Evolutionary conservation across 2,329 filamentous ascomycete species (phyloP), one percentile per base, ranked within the genome.

Genomic region (Penicillium carneum): DNA sequence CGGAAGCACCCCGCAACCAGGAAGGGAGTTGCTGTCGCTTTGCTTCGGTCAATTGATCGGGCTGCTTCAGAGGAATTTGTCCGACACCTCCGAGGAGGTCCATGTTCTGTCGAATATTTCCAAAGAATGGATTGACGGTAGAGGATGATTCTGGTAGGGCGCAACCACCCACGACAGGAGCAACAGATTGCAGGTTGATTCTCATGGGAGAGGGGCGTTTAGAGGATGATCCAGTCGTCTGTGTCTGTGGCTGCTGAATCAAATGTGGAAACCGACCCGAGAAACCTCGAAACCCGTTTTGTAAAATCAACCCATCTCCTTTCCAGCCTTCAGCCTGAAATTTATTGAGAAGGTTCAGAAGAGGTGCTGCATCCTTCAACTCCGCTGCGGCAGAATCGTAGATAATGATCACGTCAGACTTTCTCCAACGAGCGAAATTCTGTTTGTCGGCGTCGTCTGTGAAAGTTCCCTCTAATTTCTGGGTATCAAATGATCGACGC

Each of bases 61-160:
- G 88, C 47, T 85, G 77, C 69, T 86, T 87, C 59, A 90, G 71
- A 14, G 86, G 74, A 65, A 89, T 87, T 70, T 96, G 93, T 0
- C 95, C 95, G 11, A 98, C 94, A 20, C 95, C 95, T 67, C 92
- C 93, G 34, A 96, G 90, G 18, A 99, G 83, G 72, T 98, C 95
- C 87, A 96, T 94, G 66, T 98, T 97, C 76, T 98, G 95, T 45
- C 95, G 88, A 69, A 99, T 98, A 66, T 97, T 98, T 63, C 88
- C 88, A 76, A 98, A 98, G 80, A 99, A 98, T 0, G 94, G 93
- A 70, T 96, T 96, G 0, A 88, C 84, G 0, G 87, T 86, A 62
- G 87, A 88, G 0, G 86, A 84, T 41, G 82, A 81, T 1, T 78
- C 71, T 4, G 95, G 95, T 75, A 98, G 87, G 61, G 87, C 86